Percentiles rank a stretch among this genome's conserved stretches.
phyloP scores from a whole-genome alignment of 371 early-diverging fungal species.

The Rhizomucor miehei region DNA sequence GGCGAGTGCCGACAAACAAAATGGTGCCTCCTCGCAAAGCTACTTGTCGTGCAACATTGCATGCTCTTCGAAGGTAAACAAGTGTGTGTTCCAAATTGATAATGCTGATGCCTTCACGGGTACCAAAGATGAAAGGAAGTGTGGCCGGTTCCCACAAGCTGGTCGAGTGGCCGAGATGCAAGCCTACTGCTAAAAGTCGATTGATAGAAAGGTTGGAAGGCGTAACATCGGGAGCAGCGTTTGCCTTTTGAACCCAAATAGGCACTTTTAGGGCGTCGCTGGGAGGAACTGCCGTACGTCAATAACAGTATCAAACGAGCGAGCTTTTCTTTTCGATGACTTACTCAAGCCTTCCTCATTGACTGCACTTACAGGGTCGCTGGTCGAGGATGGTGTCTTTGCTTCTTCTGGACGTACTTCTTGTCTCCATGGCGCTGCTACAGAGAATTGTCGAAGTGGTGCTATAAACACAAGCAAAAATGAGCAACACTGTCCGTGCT shows the following conservation, averaged over 20 bases:
- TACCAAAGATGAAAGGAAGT: conserved; percentile 87
- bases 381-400: no score
- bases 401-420: no score
- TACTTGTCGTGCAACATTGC: conserved; percentile 71
- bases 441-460: no score
- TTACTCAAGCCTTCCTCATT: no score
- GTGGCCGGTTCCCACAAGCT: conserved; percentile 80
- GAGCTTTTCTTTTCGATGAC: no score
- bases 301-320: no score
- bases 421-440: no score
- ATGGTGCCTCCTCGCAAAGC: conserved; percentile 82
- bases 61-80: conserved; percentile 83
- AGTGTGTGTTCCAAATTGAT: conserved; percentile 95
- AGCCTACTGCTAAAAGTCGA: conserved; percentile 78
- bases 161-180: conserved; percentile 90
- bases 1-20: conserved; percentile 87
- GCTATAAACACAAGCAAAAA: no score
- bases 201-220: conserved; percentile 62
- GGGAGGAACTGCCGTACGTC: conserved; percentile 14
- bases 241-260: conserved; percentile 29
- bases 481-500: no score
- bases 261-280: conserved; percentile 26
- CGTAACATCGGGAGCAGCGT: conserved; percentile 26
- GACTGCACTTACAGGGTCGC: no score
- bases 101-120: conserved; percentile 88